These are phyloP conservation scores for Ophiostoma triangulosporum DNA, from an alignment of 2,329 filamentous ascomycete genomes.

Conservation along the genomic window DNA sequence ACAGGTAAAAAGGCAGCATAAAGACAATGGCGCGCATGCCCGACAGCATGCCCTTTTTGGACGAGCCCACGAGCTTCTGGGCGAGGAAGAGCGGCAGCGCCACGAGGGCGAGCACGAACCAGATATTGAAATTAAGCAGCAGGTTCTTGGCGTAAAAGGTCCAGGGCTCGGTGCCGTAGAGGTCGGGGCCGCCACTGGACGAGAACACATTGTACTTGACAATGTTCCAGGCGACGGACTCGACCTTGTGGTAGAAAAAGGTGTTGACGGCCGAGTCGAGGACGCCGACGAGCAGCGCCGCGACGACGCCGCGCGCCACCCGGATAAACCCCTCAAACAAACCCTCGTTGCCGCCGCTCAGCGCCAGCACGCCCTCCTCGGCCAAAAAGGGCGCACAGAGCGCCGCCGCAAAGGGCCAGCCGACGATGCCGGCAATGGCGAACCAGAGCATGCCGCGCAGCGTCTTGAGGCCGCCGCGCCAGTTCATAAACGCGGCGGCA, in stretches of 20 bases:
- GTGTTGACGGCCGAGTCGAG: slow-evolving; percentile 60
- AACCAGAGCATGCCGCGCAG: slow-evolving; percentile 84
- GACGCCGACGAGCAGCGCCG: slow-evolving; percentile 44
- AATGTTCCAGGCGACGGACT: slow-evolving; percentile 79
- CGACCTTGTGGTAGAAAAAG: slow-evolving; percentile 71
- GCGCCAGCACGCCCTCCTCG: slow-evolving; percentile 51
- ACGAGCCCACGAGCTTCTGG: slow-evolving; percentile 53
- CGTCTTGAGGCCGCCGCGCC: slow-evolving; percentile 65
- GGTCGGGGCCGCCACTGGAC: slow-evolving; percentile 65
- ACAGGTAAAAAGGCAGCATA: slow-evolving; percentile 79
- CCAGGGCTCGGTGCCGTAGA: slow-evolving; percentile 95
- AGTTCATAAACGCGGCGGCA: slow-evolving; percentile 80
- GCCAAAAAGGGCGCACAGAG: slow-evolving; percentile 67
- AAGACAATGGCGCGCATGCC: slow-evolving; percentile 66
- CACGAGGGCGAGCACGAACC: slow-evolving; percentile 68
- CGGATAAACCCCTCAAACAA: slow-evolving; percentile 46
- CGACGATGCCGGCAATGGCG: slow-evolving; percentile 68
- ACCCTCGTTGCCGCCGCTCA: slow-evolving; percentile 42
- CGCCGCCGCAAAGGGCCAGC: slow-evolving; percentile 88
- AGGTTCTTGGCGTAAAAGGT: slow-evolving; percentile 91
- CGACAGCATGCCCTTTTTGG: slow-evolving; percentile 50
- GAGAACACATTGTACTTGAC: slow-evolving; percentile 92
- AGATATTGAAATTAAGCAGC: slow-evolving; percentile 86
- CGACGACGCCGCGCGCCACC: slow-evolving; percentile 52
- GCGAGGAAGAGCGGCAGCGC: slow-evolving; percentile 62